Evolutionary conservation across 352 stramenopile species (phyloP), one percentile per base, ranked within the genome.

Genomic region (Phytophthora colocasiae): DNA sequence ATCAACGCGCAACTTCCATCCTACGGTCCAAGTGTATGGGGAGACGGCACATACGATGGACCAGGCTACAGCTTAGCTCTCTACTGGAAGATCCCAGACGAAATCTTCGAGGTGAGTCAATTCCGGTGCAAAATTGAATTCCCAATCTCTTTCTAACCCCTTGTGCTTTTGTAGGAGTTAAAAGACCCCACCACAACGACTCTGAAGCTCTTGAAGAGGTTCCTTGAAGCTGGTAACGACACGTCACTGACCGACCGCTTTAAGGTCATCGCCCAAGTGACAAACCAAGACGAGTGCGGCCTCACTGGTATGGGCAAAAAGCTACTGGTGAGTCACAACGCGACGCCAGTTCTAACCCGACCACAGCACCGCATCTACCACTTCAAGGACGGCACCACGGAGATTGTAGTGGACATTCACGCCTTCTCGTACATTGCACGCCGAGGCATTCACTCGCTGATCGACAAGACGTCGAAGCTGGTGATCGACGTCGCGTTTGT

Each of bases 401-500:
- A 95, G 68, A 72, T 95, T 24, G 87, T 92, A 22, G 80, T 95
- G 29, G 87, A 95, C 57, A 77, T 95, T 19, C 87, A 95, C 71
- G 70, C 82, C 24, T 95, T 95, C 58, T 93, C 85, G 48, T 92
- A 93, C 74, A 90, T 95, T 53, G 87, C 87, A 12, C 84, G 87
- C 2, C 85, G 83, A 14, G 87, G 87, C 46, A 93, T 95, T 69
- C 71, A 93, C 75, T 69, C 89, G 45, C 66, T 95, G 41, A 68
- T 93, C 12, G 82, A 93, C 78, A 93, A 91, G 75, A 89, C 77
- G 4, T 69, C 83, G 32, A 77, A 80, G 27, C 69, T 97, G 17
- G 84, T 97, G 41, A 93, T 97, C 57, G 90, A 97, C 74, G 76
- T 97, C 7, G 85, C 79, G 0, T 95, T 96, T 57, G 87, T 96